A percentile compares a stretch with the other conserved stretches of the same genome.
Conservation (phyloP, 306 rosid species). For the Luffa aegyptiaca region DNA sequence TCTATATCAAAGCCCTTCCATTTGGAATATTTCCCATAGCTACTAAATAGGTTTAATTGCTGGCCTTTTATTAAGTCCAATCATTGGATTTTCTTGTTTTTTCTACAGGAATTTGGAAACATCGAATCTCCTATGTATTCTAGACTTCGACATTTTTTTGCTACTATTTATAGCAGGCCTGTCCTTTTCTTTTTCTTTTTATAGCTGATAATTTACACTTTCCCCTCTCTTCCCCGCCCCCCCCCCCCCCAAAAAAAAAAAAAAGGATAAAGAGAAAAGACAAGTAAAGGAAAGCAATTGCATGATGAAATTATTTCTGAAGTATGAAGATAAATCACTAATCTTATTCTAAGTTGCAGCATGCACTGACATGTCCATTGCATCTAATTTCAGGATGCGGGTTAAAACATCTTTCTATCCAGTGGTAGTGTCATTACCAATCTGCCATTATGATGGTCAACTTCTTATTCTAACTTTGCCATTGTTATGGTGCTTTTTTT, state of each 20-base stretch:
- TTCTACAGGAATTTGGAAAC: constrained; percentile 73
- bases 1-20: not conserved
- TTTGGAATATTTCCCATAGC: not conserved
- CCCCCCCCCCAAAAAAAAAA: not conserved
- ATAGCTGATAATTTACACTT: not conserved
- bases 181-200: constrained; percentile 5
- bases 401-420: constrained; percentile 60
- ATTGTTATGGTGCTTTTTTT: not conserved
- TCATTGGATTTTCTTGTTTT: not conserved
- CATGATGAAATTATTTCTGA: not conserved
- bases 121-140: constrained; percentile 81
- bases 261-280: not conserved
- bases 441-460: constrained; percentile 85
- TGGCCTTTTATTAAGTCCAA: not conserved
- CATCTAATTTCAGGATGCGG: constrained; percentile 56
- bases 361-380: constrained; percentile 7
- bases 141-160: constrained; percentile 60
- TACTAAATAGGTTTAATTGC: not conserved
- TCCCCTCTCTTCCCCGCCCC: not conserved
- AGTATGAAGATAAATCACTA: not conserved
- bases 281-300: not conserved
- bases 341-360: not conserved
- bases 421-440: constrained; percentile 63
- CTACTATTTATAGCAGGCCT: constrained; percentile 69
- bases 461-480: constrained; percentile 2